Conservation (phyloP, 768 basidiomycete genomes). For the Polyporus arcularius region DNA sequence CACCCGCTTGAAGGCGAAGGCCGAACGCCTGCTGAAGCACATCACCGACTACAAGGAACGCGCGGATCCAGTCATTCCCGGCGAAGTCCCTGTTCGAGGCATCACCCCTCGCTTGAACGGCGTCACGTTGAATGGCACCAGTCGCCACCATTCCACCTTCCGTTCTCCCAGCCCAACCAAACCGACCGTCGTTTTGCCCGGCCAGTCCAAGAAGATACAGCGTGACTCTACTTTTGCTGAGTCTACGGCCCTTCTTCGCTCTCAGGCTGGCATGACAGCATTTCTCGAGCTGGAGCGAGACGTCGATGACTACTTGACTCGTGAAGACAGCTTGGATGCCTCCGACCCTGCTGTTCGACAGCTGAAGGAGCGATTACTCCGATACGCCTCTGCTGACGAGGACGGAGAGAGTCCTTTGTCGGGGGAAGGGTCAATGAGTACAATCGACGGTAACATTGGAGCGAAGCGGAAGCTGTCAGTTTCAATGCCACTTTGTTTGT, state of each 20-base stretch:
- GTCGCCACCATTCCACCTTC: conserved; percentile 43
- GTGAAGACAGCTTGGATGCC: conserved; percentile 5
- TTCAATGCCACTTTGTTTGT: neutral
- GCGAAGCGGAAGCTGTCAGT: conserved; percentile 66
- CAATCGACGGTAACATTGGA: conserved; percentile 42
- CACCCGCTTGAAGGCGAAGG: conserved; percentile 77
- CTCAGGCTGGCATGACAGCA: conserved; percentile 69
- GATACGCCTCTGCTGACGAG: conserved; percentile 24
- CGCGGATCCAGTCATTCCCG: conserved; percentile 66
- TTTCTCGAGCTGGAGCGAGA: conserved; percentile 64
- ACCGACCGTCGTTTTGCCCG: conserved; percentile 17
- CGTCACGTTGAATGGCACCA: conserved; percentile 41
- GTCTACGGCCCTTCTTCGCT: conserved; percentile 66
- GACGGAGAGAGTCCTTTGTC: conserved; percentile 18
- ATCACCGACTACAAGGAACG: conserved; percentile 89
- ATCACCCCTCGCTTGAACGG: conserved; percentile 32
- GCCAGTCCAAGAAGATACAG: conserved; percentile 29
- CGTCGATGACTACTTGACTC: conserved; percentile 35
- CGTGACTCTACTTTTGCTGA: conserved; percentile 62
- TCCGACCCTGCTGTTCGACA: conserved; percentile 7
- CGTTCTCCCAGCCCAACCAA: conserved; percentile 30
- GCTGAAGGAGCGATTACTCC: conserved; percentile 23
- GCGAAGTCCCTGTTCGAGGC: conserved; percentile 33
- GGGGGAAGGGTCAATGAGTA: conserved; percentile 30
- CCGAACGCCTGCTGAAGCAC: conserved; percentile 82